Evolutionary conservation across 768 basidiomycete species (phyloP), one percentile per base, ranked within the genome.

Genomic region (Chalciporus sphaerocephalus): DNA sequence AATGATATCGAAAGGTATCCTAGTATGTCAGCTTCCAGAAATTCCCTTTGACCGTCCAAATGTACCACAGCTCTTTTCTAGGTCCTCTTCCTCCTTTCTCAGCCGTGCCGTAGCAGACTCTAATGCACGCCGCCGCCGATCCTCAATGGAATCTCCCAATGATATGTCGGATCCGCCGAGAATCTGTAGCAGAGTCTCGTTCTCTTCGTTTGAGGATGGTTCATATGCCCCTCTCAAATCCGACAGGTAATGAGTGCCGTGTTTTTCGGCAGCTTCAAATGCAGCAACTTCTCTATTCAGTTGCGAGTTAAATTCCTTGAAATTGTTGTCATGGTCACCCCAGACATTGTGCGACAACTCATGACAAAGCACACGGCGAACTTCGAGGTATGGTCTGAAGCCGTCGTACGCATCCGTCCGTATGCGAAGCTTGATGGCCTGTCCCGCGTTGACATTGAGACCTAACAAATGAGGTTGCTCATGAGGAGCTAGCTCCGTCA

Each of bases 401-500:
- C 86, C 87, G 49, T 86, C 85, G 54, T 86, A 87, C 4, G 61
- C 67, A 55, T 88, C 74, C 16, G 87, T 88, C 16, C 87, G 70
- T 38, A 89, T 57, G 15, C 86, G 77, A 3, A 89, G 65, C 57
- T 82, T 83, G 53, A 90, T 86, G 17, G 72, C 65, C 53, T 79
- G 68, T 0, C 87, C 86, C 0, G 63, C 69, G 39, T 79, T 79
- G 38, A 74, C 74, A 55, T 89, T 89, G 30, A 87, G 69, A 0
- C 88, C 87, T 3, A 87, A 71, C 9, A 89, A 62, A 22, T 78
- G 68, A 6, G 86, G 85, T 46, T 83, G 74, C 57, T 88, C 86
- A 46, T 86, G 85, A 0, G 87, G 87, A 13, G 85, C 86, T 15
- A 90, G 77, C 63, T 90, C 87, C 2, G 86, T 88, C 35, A 89